Conservation (phyloP, 2,329 filamentous ascomycete genomes). For the Colletotrichum lindemuthianum region DNA sequence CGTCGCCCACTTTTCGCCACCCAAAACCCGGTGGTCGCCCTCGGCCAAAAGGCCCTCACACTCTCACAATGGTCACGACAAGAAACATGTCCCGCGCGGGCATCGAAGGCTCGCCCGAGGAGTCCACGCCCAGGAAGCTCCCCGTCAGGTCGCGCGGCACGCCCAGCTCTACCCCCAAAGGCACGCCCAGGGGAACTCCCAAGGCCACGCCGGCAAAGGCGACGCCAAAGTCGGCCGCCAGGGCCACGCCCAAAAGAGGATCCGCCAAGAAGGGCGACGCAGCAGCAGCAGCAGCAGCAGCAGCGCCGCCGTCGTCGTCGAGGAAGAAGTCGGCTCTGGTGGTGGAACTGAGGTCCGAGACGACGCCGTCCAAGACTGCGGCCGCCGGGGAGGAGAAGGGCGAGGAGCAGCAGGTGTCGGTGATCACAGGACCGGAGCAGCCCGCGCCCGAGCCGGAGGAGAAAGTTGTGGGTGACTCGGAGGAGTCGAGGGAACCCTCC, state of each 20-base stretch:
- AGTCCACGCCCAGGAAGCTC: conserved; percentile 11
- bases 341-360: conserved; percentile 27
- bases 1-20: conserved; percentile 2
- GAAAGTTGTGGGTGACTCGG: conserved; percentile 33
- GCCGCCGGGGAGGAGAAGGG: not conserved
- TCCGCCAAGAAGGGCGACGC: conserved; percentile 25
- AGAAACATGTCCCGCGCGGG: conserved; percentile 35
- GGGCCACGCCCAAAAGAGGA: conserved; percentile 14
- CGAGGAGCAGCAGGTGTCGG: conserved; percentile 7
- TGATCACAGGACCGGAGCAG: conserved; percentile 35
- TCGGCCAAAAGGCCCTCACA: not conserved
- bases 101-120: conserved; percentile 12
- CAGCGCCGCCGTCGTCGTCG: conserved; percentile 5
- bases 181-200: conserved; percentile 10
- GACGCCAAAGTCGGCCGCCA: not conserved
- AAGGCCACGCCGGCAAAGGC: conserved; percentile 5
- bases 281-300: not conserved
- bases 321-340: conserved; percentile 27
- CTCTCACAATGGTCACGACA: conserved; percentile 35
- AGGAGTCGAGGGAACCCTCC: conserved; percentile 19
- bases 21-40: not conserved
- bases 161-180: conserved; percentile 42
- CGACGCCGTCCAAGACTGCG: conserved; percentile 1
- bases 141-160: not conserved
- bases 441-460: conserved; percentile 31